Evolutionary conservation across 2,329 filamentous ascomycete genomes (phyloP), one percentile per base, ranked within the genome.

Genomic region (Pseudocercospora vitis): DNA sequence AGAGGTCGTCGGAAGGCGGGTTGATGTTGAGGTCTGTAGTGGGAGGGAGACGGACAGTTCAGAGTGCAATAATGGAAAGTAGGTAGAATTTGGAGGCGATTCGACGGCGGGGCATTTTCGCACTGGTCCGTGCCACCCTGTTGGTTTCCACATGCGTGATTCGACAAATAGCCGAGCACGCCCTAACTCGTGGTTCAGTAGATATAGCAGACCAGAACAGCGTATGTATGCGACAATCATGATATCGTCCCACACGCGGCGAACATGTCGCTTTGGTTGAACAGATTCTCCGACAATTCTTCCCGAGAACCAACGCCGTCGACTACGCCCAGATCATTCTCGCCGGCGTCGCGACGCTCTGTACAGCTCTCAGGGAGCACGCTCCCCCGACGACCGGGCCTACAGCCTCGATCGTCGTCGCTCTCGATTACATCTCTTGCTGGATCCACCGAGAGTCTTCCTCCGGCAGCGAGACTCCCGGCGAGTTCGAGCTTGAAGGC

Each of bases 381-480:
- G 53, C 82, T 85, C 28, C 85, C 84, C 9, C 82, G 85, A 63
- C 81, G 89, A 54, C 82, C 87, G 18, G 83, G 83, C 11, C 73
- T 87, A 33, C 83, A 80, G 44, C 84, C 89, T 18, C 81, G 88
- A 57, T 85, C 84, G 4, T 96, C 92, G 0, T 88, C 88, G 1
- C 75, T 92, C 5, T 94, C 90, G 1, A 77, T 92, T n/a, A 77
- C 82, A 8, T 82, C 78, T 23, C 76, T 88, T 4, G 89, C 83
- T 71, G 87, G 89, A 50, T 96, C 92, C 2, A 86, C 83, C 3
- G 78, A 83, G 0, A 95, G 89, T 33, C 78, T 96, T 19, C 80
- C 89, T 18, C 77, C 81, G n/a, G 79, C 81, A 3, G 78, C 82
- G 24, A 81, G 83, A 56, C 78, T 81, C 54, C 76, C 81, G 50